phyloP scores from a whole-genome alignment of 164 flowering plant genomes.

The Berberis vulgaris region DNA sequence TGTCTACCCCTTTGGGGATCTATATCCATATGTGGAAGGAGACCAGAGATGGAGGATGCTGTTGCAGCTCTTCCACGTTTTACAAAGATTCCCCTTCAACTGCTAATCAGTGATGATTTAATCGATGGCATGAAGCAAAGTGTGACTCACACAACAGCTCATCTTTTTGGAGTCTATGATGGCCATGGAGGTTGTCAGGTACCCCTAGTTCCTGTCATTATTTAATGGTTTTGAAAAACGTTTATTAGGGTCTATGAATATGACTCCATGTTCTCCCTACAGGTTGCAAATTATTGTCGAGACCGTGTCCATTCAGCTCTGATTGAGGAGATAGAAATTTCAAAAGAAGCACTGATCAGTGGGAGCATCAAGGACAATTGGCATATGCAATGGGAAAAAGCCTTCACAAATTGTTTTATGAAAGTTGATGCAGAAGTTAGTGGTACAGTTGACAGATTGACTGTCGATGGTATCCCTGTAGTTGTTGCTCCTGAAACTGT shows the following conservation, averaged over 20 bases:
- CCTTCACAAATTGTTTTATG: constrained; percentile 44
- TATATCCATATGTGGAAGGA: constrained; percentile 61
- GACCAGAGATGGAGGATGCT: constrained; percentile 95
- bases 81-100: constrained; percentile 43
- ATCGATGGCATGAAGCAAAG: constrained; percentile 34
- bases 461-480: constrained; percentile 16
- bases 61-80: constrained; percentile 52
- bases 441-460: constrained; percentile 15
- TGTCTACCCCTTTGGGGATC: constrained; percentile 78
- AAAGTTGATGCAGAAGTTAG: constrained; percentile 68
- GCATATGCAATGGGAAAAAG: constrained; percentile 46
- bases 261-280: not conserved
- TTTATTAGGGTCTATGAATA: not conserved
- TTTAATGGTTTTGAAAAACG: not conserved
- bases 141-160: constrained; percentile 39
- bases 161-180: constrained; percentile 86
- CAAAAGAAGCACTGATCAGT: constrained; percentile 17
- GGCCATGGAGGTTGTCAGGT: constrained; percentile 94
- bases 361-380: constrained; percentile 17
- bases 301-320: constrained; percentile 65
- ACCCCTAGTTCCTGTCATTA: constrained; percentile 2
- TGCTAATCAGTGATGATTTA: constrained; percentile 38
- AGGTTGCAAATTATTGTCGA: constrained; percentile 79
- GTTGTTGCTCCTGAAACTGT: constrained; percentile 78
- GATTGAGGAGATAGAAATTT: constrained; percentile 43